Evolutionary conservation across 352 stramenopile genomes (phyloP), one percentile per base, ranked within the genome.

Genomic region (Salisapilia sapeloensis): DNA sequence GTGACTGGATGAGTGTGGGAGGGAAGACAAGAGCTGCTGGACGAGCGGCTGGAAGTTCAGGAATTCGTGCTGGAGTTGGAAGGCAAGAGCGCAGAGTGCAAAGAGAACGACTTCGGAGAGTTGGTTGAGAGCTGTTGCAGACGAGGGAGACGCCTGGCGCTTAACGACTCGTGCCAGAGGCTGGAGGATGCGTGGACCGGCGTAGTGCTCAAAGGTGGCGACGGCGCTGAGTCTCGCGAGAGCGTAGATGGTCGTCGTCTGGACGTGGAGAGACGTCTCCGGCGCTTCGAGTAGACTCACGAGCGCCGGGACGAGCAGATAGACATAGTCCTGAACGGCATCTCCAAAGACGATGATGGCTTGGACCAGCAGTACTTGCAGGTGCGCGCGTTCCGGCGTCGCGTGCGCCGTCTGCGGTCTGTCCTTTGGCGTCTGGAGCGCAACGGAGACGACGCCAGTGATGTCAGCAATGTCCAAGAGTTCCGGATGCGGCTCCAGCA

Each of bases 281-380:
- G 95, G 44, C 35, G 71, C 83, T 42, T 97, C 91, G 42, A 89
- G 77, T 6, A 98, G 54, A 22, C 92, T 89, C 25, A 97, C 59
- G 5, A 98, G 55, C 3, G 84, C 80, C 25, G 93, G 91, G 4
- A 98, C 53, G 9, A 98, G 38, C 40, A 98, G 49, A 50, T 97
- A 94, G 8, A 97, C 67, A 48, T 96, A 94, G 29, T 97, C 86
- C 11, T 87, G 70, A 4, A 98, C 72, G 0, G 92, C 78, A 29
- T 86, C 64, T 4, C 83, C 72, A 20, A 97, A 92, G 22, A 94
- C 77, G 37, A 93, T 75, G 24, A 97, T 53, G 19, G 79, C 82
- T 28, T 90, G 70, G 10, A 90, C 75, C 26, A 90, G 66, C 44
- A 87, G 71, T 5, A 79, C 66, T 41, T 90, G 75, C 11, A 87